Conservation (phyloP, 345 rosid genomes). For the Alliaria petiolata region DNA sequence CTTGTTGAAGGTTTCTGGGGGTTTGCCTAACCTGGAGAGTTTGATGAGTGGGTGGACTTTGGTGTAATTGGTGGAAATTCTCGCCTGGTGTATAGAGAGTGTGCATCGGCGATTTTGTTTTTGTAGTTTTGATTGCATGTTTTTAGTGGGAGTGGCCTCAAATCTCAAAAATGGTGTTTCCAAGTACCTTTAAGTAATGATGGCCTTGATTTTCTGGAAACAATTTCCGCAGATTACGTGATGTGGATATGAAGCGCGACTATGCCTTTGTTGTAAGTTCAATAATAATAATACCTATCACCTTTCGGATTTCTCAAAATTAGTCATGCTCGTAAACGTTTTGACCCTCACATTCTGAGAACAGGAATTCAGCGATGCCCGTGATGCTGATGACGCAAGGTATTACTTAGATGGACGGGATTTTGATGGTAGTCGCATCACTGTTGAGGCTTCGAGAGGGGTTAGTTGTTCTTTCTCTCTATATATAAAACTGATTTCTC, state of each 20-base stretch:
- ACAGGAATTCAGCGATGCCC: conserved; percentile 94
- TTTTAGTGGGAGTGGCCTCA: conserved; percentile 71
- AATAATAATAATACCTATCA: neutral
- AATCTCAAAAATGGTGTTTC: conserved; percentile 80
- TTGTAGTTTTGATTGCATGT: conserved; percentile 59
- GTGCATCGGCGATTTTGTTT: conserved; percentile 37
- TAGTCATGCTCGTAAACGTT: neutral
- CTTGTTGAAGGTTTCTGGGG: conserved; percentile 98
- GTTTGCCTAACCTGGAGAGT: conserved; percentile 89
- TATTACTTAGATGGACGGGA: conserved; percentile 74
- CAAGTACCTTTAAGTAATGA: conserved; percentile 80
- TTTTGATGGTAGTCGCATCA: conserved; percentile 82
- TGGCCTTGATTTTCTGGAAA: conserved; percentile 99
- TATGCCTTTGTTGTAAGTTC: conserved; percentile 91
- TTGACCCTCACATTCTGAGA: conserved; percentile 8
- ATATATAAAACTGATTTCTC: neutral
- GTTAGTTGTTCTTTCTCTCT: conserved; percentile 30
- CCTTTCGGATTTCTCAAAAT: neutral
- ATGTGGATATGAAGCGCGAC: conserved; percentile 99
- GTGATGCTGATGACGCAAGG: conserved; percentile 97
- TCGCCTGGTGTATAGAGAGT: conserved; percentile 31
- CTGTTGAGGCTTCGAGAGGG: conserved; percentile 91
- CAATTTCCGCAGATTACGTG: conserved; percentile 95
- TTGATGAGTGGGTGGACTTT: conserved; percentile 87
- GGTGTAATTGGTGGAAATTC: conserved; percentile 60